A percentile compares a stretch with the other conserved stretches of the same genome.
phyloP scores from a whole-genome alignment of 805 yeast genomes.

The Kluyveromyces lactis region DNA sequence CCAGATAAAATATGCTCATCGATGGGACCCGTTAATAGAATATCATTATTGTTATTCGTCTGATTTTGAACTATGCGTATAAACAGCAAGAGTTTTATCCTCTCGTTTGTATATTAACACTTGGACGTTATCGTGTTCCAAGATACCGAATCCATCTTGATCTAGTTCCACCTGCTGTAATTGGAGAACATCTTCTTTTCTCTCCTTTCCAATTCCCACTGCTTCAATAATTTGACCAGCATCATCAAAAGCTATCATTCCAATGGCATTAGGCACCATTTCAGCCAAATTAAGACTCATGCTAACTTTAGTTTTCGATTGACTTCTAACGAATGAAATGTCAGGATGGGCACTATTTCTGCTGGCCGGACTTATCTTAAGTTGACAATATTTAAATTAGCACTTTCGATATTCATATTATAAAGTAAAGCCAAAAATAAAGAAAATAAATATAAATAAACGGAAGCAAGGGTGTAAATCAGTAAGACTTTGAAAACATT shows the following conservation, averaged over 20 bases:
- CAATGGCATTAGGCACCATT: conserved; percentile 20
- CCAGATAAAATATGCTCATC: neutral
- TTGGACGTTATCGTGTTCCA: conserved; percentile 14
- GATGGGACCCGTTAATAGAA: no score
- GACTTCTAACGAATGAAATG: no score
- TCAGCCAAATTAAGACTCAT: conserved; percentile 8
- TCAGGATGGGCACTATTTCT: no score
- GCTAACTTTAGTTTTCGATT: conserved; percentile 1
- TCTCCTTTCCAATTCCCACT: conserved; percentile 24
- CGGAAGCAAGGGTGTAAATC: no score
- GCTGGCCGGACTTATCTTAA: no score
- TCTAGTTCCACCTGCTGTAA: conserved; percentile 19
- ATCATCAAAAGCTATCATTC: conserved; percentile 26
- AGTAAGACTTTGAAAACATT: no score
- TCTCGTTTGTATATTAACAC: conserved; percentile 21
- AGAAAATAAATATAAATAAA: no score
- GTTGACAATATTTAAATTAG: no score
- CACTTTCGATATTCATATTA: no score
- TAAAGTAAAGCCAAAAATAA: no score
- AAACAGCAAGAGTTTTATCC: conserved; percentile 22
- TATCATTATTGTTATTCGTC: neutral
- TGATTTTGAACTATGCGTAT: conserved; percentile 7
- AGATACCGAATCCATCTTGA: conserved; percentile 20
- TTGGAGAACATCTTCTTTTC: conserved; percentile 19
- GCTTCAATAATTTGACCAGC: conserved; percentile 24